Conservation (phyloP, 495 filamentous ascomycete species). For the Xylaria flabelliformis region DNA sequence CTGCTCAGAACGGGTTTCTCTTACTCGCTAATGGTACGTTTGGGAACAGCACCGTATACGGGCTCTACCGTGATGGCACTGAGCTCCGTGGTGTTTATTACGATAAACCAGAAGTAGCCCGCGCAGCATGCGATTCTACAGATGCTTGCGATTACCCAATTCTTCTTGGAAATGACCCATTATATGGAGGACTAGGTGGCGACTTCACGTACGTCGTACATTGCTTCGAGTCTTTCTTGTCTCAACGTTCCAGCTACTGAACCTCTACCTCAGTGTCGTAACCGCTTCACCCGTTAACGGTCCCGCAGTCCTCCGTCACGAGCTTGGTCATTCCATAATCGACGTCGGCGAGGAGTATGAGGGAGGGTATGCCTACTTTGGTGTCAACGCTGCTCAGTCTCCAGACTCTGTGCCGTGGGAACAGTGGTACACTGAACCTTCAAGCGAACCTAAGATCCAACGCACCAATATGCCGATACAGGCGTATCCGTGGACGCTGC, state of each 20-base stretch:
- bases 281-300: conserved; percentile 36
- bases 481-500: conserved; percentile 37
- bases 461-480: conserved; percentile 39
- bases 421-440: conserved; percentile 35
- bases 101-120: conserved; percentile 36
- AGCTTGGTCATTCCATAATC: conserved; percentile 39
- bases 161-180: conserved; percentile 36
- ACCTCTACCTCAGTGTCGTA: conserved; percentile 23
- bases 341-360: conserved; percentile 39
- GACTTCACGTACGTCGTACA: conserved; percentile 31
- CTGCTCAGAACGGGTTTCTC: background rate
- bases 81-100: conserved; percentile 38
- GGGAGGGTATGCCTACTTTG: conserved; percentile 29
- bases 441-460: conserved; percentile 30
- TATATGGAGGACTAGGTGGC: conserved; percentile 37
- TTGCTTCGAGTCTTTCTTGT: background rate
- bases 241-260: conserved; percentile 19
- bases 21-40: background rate
- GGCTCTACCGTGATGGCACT: conserved; percentile 36
- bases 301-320: conserved; percentile 36
- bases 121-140: conserved; percentile 36
- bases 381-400: conserved; percentile 33
- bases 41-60: conserved; percentile 34
- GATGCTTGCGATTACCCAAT: conserved; percentile 39
- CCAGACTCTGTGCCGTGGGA: conserved; percentile 32